Base-by-base conservation (phyloP, 192 early-diverging fungal genomes). In the Coemansia sp. region DNA sequence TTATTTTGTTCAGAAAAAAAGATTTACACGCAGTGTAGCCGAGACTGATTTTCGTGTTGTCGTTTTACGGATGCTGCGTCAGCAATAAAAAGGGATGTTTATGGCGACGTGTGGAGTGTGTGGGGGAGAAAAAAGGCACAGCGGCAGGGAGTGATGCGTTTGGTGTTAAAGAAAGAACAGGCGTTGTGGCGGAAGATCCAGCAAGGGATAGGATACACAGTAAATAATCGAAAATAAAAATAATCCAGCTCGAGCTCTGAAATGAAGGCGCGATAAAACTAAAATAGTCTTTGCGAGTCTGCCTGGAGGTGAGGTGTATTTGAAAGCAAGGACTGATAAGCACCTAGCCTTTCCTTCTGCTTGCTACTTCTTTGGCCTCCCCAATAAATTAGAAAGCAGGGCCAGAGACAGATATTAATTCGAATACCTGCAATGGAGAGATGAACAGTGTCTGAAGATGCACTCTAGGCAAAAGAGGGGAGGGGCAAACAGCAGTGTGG, bases 31-130 rank as follows among this genome's bases (percentile, higher is more conserved):
- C 28, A 54, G 52, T 54, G 52, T 54, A 54, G 52, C 52, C 52
- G 52, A 54, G 52, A 54, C 28, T 54, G 52, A 54, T 54, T 54
- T 54, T 54, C 52, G 27, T 54, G 52, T 54, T 54, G 25, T 30
- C 28, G 52, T 29, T 54, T 54, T 54, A 10, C n/a, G 28, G 28
- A 54, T 25, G 52, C 52, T 54, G 52, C 27, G 52, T 25, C 27
- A 54, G 16, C 28, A 29, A 27, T 11, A 51, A 51, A 51, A 28
- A 16, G 27, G n/a, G n/a, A n/a, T 29, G 52, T n/a, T 29, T 54
- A 42, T 42, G 13, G 39, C 28, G 27, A 54, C n/a, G n/a, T 54
- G 52, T 10, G 52, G 27, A 25, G 25, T n/a, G 52, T 54, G n/a
- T n/a, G n/a, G n/a, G n/a, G 25, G 34, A 23, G 35, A 57, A 57